phyloP scores from a whole-genome alignment of 768 basidiomycete species.

The Mrakia frigida region DNA sequence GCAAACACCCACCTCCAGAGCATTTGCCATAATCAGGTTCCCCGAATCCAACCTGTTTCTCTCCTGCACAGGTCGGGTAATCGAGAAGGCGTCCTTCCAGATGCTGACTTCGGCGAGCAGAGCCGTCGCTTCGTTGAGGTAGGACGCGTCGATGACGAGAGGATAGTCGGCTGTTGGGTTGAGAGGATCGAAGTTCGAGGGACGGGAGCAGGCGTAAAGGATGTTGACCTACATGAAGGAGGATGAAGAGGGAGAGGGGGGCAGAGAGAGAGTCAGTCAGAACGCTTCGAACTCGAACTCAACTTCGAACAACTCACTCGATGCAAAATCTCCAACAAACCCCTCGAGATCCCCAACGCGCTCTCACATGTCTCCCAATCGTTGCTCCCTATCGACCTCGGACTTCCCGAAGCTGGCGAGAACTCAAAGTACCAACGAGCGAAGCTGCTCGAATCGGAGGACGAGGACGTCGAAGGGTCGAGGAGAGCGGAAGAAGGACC shows the following conservation, averaged over 20 bases:
- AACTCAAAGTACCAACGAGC: background rate
- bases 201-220: background rate
- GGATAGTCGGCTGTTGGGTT: background rate
- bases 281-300: too few relatives aligned
- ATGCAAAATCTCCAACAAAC: background rate
- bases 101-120: background rate
- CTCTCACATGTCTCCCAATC: background rate
- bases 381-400: background rate
- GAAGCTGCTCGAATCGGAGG: background rate
- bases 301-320: background rate
- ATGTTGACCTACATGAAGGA: background rate
- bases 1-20: background rate
- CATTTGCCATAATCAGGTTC: background rate
- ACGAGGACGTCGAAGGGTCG: background rate
- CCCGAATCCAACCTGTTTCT: background rate
- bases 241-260: background rate
- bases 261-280: background rate
- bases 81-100: background rate
- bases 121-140: background rate
- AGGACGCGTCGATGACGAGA: background rate
- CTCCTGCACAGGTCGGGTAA: background rate
- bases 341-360: background rate
- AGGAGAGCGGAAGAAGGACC: too few relatives aligned
- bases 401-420: background rate
- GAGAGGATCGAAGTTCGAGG: background rate